These are phyloP conservation scores for Artomyces pyxidatus DNA, from an alignment of 768 basidiomycete species.

Conservation along the genomic window DNA sequence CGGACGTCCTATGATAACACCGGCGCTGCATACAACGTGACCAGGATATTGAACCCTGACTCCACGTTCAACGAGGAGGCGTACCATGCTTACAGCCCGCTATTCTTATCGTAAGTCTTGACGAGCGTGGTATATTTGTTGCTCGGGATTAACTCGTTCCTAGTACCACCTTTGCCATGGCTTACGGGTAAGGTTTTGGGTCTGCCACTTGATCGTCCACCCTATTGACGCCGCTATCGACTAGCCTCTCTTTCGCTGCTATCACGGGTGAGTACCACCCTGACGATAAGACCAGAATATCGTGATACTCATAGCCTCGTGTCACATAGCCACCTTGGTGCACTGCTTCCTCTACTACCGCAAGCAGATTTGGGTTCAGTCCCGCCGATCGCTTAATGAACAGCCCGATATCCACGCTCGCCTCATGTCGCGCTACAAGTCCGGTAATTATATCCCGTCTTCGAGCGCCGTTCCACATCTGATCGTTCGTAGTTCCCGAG, in stretches of 20 bases:
- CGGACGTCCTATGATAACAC: slow-evolving; percentile 57
- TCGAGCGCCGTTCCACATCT: slow-evolving; percentile 74
- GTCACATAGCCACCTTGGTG: slow-evolving; percentile 41
- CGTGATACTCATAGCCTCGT: neutral
- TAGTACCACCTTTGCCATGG: slow-evolving; percentile 56
- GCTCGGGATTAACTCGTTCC: too few relatives aligned
- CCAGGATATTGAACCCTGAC: slow-evolving; percentile 44
- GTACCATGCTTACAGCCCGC: slow-evolving; percentile 49
- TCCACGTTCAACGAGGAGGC: slow-evolving; percentile 45
- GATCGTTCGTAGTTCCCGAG: slow-evolving; percentile 76
- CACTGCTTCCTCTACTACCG: slow-evolving; percentile 75
- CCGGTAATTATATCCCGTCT: slow-evolving; percentile 86
- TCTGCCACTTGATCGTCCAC: too few relatives aligned
- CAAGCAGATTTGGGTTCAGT: slow-evolving; percentile 68
- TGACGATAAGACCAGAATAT: too few relatives aligned
- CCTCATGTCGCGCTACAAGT: slow-evolving; percentile 65
- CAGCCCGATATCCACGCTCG: slow-evolving; percentile 81
- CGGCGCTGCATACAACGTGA: slow-evolving; percentile 65
- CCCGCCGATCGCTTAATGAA: slow-evolving; percentile 61
- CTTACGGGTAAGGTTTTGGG: slow-evolving; percentile 52
- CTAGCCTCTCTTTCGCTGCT: slow-evolving; percentile 59
- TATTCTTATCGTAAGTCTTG: slow-evolving; percentile 42
- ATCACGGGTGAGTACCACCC: slow-evolving; percentile 36
- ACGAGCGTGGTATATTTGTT: neutral
- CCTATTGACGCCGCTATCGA: too few relatives aligned